Evolutionary conservation across 2,329 filamentous ascomycete genomes (phyloP).

Genomic region (Nemania bipapillata): DNA sequence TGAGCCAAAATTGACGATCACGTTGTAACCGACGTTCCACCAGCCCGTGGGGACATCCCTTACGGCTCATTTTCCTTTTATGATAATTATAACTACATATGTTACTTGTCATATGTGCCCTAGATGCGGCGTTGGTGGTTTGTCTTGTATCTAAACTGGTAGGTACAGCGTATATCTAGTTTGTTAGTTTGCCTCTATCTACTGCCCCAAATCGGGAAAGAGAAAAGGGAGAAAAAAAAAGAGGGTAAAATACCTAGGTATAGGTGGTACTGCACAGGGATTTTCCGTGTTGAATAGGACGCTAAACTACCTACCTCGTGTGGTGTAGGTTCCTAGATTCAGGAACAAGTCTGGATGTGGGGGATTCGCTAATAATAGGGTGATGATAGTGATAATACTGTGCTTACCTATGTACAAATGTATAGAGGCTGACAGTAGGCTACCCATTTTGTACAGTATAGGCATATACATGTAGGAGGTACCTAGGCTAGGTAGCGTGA

Average conservation of each 20-base stretch:
- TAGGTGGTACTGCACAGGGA: background rate
- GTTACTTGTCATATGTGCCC: background rate
- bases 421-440: too few species aligned
- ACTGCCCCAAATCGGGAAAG: background rate
- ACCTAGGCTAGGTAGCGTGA: background rate
- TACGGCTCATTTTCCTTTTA: background rate
- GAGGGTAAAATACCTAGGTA: background rate
- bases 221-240: background rate
- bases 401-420: too few species aligned
- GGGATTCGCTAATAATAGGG: conserved; percentile 28
- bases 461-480: too few species aligned
- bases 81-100: background rate
- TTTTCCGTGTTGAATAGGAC: conserved; percentile 5
- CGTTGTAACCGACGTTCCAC: background rate
- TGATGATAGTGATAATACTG: background rate
- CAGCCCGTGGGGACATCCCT: background rate
- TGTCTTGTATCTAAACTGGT: background rate
- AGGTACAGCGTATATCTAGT: background rate
- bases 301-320: background rate
- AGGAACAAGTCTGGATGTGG: conserved; percentile 27
- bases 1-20: background rate
- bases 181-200: background rate
- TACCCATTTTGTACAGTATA: too few species aligned
- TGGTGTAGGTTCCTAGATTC: conserved; percentile 1
- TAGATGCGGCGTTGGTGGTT: background rate